Evolutionary conservation across 129 eudicot genomes (phyloP).

Genomic region (Helichrysum umbraculigerum): DNA sequence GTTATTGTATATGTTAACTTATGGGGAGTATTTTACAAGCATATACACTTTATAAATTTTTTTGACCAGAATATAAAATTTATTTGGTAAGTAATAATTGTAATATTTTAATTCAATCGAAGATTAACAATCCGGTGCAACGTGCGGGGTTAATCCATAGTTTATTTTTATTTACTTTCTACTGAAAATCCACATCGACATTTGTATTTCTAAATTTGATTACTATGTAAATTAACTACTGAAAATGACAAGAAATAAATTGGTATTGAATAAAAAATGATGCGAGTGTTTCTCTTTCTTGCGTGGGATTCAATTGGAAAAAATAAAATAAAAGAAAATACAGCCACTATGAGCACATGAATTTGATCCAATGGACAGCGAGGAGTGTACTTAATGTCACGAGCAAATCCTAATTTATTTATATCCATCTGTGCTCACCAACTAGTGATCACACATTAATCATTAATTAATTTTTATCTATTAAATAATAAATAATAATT

Average conservation of each 20-base stretch:
- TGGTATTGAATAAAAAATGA: no score
- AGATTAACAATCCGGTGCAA: no score
- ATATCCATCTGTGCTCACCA: slow-evolving; percentile 13
- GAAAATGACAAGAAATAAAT: neutral
- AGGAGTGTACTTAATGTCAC: slow-evolving; percentile 14
- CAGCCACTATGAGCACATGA: slow-evolving; percentile 17
- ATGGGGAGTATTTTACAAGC: no score
- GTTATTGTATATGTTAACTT: no score
- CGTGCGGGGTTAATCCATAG: no score
- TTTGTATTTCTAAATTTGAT: neutral
- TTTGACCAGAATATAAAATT: no score
- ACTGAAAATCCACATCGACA: no score
- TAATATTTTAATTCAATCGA: no score
- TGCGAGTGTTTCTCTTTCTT: neutral
- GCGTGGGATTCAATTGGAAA: neutral
- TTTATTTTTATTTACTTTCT: no score
- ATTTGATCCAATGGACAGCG: slow-evolving; percentile 18
- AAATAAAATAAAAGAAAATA: neutral
- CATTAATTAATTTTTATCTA: slow-evolving; percentile 2
- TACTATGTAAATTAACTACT: neutral
- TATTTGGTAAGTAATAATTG: no score
- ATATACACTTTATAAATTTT: no score
- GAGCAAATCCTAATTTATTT: slow-evolving; percentile 5
- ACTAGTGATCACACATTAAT: slow-evolving; percentile 12
- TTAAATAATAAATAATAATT: neutral